Percentiles rank a stretch among this genome's conserved stretches.
These are phyloP conservation scores for Lenwebbia sp. DNA, from an alignment of 345 rosid genomes.

Conservation along the genomic window DNA sequence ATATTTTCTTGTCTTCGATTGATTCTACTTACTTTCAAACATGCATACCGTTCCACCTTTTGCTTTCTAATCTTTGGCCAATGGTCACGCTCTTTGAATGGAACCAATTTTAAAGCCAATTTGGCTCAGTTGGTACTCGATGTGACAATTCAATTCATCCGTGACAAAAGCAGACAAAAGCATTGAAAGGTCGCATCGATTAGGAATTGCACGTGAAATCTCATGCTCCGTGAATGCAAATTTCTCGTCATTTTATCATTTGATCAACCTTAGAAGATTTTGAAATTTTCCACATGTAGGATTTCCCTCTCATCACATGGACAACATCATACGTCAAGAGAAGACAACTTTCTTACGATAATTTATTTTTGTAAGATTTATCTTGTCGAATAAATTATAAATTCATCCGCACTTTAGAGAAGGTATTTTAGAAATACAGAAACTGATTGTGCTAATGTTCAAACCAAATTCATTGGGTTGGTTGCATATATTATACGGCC, in stretches of 20 bases:
- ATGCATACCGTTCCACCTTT: not conserved
- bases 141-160: not conserved
- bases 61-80: not conserved
- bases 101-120: not conserved
- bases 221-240: not conserved
- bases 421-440: not conserved
- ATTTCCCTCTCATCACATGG: not conserved
- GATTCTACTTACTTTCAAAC: not conserved
- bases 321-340: not conserved
- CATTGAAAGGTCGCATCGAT: not conserved
- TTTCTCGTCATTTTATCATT: not conserved
- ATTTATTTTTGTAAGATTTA: not conserved
- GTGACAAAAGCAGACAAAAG: not conserved
- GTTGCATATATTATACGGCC: not conserved
- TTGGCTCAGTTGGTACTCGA: not conserved
- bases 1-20: not conserved
- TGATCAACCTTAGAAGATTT: not conserved
- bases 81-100: not conserved
- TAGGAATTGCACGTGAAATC: not conserved
- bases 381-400: not conserved
- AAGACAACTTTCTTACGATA: not conserved
- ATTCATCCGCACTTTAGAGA: not conserved
- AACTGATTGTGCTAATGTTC: not conserved
- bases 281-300: not conserved
- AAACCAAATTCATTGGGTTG: not conserved